Percentiles rank a stretch among this genome's conserved stretches.
Evolutionary conservation across 768 basidiomycete genomes (phyloP).

Genomic region (Solioccasus polychromus): DNA sequence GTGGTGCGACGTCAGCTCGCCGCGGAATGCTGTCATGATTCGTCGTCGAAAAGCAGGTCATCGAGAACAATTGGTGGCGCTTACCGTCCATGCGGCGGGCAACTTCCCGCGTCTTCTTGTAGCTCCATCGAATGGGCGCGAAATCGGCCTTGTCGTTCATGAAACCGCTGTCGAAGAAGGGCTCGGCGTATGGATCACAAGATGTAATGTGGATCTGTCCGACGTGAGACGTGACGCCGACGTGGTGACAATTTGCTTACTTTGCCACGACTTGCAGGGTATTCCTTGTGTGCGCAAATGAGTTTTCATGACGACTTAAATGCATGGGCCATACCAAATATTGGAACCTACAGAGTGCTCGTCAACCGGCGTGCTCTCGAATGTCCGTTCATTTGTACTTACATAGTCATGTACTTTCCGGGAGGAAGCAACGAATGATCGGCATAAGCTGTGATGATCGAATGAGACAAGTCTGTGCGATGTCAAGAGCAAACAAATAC

Average conservation of each 20-base stretch:
- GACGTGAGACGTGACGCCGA: no score
- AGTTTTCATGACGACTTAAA: background rate
- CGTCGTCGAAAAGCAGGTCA: constrained; percentile 1
- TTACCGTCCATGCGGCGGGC: constrained; percentile 69
- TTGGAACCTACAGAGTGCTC: constrained; percentile 42
- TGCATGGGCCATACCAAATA: constrained; percentile 39
- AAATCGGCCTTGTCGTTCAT: constrained; percentile 79
- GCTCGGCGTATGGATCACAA: constrained; percentile 58
- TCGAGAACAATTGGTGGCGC: no score
- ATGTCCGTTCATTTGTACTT: constrained; percentile 25
- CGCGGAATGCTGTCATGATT: constrained; percentile 56
- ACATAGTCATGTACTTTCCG: constrained; percentile 69
- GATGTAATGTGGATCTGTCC: constrained; percentile 60
- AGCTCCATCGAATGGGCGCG: constrained; percentile 72
- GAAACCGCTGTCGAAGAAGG: constrained; percentile 71
- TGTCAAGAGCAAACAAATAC: no score
- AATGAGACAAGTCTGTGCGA: background rate
- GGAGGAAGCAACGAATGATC: constrained; percentile 70
- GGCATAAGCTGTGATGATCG: constrained; percentile 48
- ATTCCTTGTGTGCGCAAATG: constrained; percentile 39
- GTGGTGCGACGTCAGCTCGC: constrained; percentile 69
- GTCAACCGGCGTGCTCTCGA: constrained; percentile 25
- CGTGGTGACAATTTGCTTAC: constrained; percentile 34
- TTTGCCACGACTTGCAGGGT: constrained; percentile 72
- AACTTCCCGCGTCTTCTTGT: constrained; percentile 73